phyloP scores from a whole-genome alignment of 768 basidiomycete species.

The Hygrocybe coccinea region DNA sequence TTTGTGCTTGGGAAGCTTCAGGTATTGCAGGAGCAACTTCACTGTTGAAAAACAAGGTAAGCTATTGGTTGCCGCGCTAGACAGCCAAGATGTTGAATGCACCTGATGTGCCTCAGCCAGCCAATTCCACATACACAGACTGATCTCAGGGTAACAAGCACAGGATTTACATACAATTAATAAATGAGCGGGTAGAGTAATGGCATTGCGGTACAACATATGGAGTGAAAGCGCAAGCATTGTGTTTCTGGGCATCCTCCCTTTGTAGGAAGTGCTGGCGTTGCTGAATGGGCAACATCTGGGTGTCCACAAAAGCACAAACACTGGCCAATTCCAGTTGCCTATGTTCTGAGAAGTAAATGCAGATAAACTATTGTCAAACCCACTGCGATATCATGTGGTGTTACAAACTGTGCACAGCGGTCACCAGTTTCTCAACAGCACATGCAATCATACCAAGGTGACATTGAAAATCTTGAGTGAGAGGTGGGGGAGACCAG shows the following conservation, averaged over 20 bases:
- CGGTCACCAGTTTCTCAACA: not conserved
- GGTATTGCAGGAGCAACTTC: too few relatives aligned
- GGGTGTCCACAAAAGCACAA: conserved; percentile 1
- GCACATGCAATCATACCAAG: not conserved
- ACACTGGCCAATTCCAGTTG: not conserved
- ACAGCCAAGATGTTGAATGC: too few relatives aligned
- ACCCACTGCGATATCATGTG: not conserved
- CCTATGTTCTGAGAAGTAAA: not conserved
- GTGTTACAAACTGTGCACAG: not conserved
- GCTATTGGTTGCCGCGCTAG: too few relatives aligned
- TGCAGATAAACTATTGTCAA: not conserved
- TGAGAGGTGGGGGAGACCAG: too few relatives aligned
- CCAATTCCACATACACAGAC: not conserved
- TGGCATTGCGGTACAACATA: not conserved
- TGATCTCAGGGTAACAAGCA: not conserved
- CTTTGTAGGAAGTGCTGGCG: not conserved
- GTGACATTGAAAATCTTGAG: too few relatives aligned
- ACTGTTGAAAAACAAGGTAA: not conserved
- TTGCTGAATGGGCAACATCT: not conserved
- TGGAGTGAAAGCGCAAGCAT: not conserved
- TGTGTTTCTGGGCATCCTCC: not conserved
- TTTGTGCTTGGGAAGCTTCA: not conserved
- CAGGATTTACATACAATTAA: too few relatives aligned
- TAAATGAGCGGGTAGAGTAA: too few relatives aligned
- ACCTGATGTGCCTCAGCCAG: not conserved